Evolutionary conservation across 495 filamentous ascomycete species (phyloP), one percentile per base, ranked within the genome.

Genomic region (Lasiosphaeria miniovina): DNA sequence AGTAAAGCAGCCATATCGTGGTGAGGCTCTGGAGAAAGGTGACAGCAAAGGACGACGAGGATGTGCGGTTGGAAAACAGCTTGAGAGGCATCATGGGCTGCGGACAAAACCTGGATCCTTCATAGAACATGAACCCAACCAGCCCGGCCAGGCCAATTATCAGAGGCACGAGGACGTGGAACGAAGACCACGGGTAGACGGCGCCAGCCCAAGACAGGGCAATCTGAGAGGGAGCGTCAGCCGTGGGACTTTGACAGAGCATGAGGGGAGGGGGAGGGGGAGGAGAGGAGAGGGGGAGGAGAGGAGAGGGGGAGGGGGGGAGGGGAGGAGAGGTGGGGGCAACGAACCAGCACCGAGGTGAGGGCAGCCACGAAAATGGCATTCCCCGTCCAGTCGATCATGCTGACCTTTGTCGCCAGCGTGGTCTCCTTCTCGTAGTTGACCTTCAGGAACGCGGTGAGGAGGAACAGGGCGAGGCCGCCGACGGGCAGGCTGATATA

Each of bases 31-130:
- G 32, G 31, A 61, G 14, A 31, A 51, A 66, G 10, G 40, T 32
- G 43, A 61, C 38, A 12, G 4, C 4, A 6, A 49, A 14, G 73
- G 86, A 87, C 58, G 90, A n/a, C 55, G 55, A 7, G 67, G 31
- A 54, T 68, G 69, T 74, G 15, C 68, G 66, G 35, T 74, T 65
- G 32, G 46, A 49, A 43, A 74, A 71, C 9, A 74, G 43, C 9
- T 62, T 53, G 1, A 61, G 57, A 1, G 72, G 71, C 61, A 75
- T 67, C 31, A 60, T 65, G 4, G 74, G 73, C 10, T 70, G 59
- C 7, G 62, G 87, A 6, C 83, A 64, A 4, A 63, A 61, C 12
- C 58, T 54, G 32, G 60, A 50, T 17, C 9, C 7, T 35, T 74
- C 65, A 54, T 60, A 60, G 1, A 52, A 40, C 35, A 60, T 24